A percentile compares a stretch with the other conserved stretches of the same genome.
These are phyloP conservation scores for Xylaria acuta DNA, from an alignment of 495 filamentous ascomycete genomes.

Conservation along the genomic window DNA sequence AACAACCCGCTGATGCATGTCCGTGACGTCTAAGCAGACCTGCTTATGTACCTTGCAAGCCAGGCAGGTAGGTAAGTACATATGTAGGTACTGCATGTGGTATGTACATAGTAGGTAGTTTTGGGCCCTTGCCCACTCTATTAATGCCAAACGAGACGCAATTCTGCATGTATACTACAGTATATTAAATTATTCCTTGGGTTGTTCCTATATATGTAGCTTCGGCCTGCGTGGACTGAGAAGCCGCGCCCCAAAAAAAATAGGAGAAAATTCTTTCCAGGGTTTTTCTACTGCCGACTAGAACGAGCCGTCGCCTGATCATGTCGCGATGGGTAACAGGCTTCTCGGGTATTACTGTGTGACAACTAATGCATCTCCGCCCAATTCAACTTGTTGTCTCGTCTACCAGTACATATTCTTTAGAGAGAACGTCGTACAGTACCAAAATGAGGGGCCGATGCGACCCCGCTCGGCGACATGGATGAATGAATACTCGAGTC, in stretches of 20 bases:
- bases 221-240: not conserved
- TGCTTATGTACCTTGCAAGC: not conserved
- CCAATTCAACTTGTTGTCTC: not conserved
- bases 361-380: constrained; percentile 1
- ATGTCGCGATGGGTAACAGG: not conserved
- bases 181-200: not conserved
- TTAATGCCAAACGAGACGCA: not conserved
- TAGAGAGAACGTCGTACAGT: not conserved
- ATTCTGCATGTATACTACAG: not conserved
- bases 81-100: not conserved
- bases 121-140: too few relatives aligned
- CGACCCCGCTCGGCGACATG: constrained; percentile 11
- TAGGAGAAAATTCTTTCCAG: constrained; percentile 9
- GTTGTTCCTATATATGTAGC: not conserved
- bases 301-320: not conserved
- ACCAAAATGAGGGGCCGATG: not conserved
- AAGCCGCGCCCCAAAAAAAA: not conserved
- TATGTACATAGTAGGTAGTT: too few relatives aligned
- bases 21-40: constrained; percentile 3
- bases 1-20: constrained; percentile 6
- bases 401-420: not conserved
- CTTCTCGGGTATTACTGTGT: not conserved
- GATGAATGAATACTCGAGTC: not conserved
- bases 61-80: too few relatives aligned
- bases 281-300: not conserved